Conservation (phyloP, 75 land plant species). For the Isoetes taiwanensis region DNA sequence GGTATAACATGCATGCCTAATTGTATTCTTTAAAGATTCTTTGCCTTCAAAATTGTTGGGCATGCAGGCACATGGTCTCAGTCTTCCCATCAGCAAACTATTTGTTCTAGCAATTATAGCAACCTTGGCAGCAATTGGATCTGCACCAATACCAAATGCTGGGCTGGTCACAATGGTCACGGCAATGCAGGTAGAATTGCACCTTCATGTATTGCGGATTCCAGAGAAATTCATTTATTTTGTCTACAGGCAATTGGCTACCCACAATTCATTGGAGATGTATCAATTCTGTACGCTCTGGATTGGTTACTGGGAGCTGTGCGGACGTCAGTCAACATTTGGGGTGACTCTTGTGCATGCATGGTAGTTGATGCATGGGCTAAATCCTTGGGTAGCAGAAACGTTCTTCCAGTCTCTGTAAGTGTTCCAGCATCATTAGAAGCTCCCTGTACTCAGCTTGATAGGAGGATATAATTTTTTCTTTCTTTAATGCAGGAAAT, state of each 20-base stretch:
- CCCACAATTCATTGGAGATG: constrained; percentile 13
- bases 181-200: constrained; percentile 15
- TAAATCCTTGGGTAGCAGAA: constrained; percentile 11
- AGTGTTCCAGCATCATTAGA: constrained; percentile 3
- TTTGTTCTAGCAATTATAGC: constrained; percentile 21
- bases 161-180: constrained; percentile 26
- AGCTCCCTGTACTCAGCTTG: no score
- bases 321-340: constrained; percentile 25
- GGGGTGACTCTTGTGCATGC: constrained; percentile 29
- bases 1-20: constrained; percentile 6
- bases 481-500: no score
- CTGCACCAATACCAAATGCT: constrained; percentile 27
- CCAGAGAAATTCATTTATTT: background rate
- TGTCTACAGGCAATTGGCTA: constrained; percentile 14
- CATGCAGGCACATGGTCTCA: constrained; percentile 25
- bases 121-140: constrained; percentile 25
- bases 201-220: background rate
- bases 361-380: constrained; percentile 22
- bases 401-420: background rate
- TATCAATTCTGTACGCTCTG: constrained; percentile 25
- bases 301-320: constrained; percentile 30
- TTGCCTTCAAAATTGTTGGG: background rate
- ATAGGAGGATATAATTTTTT: no score
- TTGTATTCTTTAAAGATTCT: background rate
- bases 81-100: constrained; percentile 14